phyloP scores from a whole-genome alignment of 257 asterid species.

The Avicennia marina region DNA sequence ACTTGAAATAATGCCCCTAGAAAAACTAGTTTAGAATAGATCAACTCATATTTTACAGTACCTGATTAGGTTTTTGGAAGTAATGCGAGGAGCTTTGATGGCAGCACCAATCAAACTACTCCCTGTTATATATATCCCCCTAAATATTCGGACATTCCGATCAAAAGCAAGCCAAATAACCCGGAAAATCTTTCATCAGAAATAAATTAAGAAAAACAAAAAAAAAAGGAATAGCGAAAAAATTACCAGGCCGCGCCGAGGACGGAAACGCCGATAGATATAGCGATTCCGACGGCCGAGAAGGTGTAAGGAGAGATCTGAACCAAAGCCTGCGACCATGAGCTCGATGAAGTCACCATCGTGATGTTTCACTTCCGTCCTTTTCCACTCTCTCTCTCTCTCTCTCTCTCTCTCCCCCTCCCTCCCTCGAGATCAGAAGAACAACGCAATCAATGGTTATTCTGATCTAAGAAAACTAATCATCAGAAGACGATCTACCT shows the following conservation, averaged over 20 bases:
- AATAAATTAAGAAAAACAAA: not conserved
- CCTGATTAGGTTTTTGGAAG: constrained; percentile 84
- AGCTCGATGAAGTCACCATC: constrained; percentile 71
- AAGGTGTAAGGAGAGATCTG: constrained; percentile 94
- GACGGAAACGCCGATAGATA: constrained; percentile 94
- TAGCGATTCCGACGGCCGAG: constrained; percentile 87
- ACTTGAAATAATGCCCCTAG: not conserved
- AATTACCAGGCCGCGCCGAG: constrained; percentile 98
- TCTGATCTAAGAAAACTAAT: too few species aligned
- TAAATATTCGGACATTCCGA: constrained; percentile 10
- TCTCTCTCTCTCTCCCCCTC: too few species aligned
- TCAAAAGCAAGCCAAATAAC: constrained; percentile 7
- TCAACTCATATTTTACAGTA: constrained; percentile 17
- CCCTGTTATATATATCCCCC: constrained; percentile 83
- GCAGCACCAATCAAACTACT: constrained; percentile 89
- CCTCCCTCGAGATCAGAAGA: constrained; percentile 27
- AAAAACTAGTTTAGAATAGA: constrained; percentile 2
- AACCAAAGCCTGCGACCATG: constrained; percentile 85
- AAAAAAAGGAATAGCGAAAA: not conserved
- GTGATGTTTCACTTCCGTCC: constrained; percentile 13
- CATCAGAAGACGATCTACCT: too few species aligned
- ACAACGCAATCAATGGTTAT: too few species aligned
- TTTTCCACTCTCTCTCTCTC: too few species aligned
- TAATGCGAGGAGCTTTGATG: constrained; percentile 75
- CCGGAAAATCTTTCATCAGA: not conserved